These are phyloP conservation scores for Cladorrhinum sp. DNA, from an alignment of 2,329 filamentous ascomycete genomes.

Conservation along the genomic window DNA sequence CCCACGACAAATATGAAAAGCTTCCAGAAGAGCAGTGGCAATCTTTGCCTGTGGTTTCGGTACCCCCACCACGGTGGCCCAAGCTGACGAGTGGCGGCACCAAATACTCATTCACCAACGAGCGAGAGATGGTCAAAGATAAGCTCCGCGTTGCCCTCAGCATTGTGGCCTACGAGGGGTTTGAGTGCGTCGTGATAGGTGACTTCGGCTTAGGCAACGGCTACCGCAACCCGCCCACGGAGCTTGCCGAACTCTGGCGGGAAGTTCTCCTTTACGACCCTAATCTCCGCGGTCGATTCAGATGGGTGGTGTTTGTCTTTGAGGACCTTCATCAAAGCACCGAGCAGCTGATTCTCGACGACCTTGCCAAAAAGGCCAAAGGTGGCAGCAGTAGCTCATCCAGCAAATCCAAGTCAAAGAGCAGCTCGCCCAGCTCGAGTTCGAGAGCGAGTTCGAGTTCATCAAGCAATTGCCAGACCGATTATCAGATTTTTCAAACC, in stretches of 20 bases:
- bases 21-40: constrained; percentile 51
- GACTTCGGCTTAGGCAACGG: constrained; percentile 64
- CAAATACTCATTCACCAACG: constrained; percentile 68
- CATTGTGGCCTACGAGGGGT: constrained; percentile 62
- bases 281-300: constrained; percentile 60
- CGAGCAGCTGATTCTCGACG: constrained; percentile 50
- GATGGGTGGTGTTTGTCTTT: constrained; percentile 62
- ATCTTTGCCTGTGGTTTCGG: constrained; percentile 68
- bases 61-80: constrained; percentile 68
- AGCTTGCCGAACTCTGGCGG: constrained; percentile 64
- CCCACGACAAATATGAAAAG: constrained; percentile 61
- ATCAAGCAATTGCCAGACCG: constrained; percentile 33
- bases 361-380: constrained; percentile 51
- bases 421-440: constrained; percentile 31
- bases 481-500: constrained; percentile 52
- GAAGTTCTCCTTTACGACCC: constrained; percentile 62
- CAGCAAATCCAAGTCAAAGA: constrained; percentile 33
- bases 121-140: constrained; percentile 67
- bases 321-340: constrained; percentile 56
- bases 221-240: constrained; percentile 62
- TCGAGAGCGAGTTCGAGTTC: constrained; percentile 34
- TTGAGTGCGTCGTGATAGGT: constrained; percentile 57
- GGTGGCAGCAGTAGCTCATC: constrained; percentile 27
- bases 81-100: constrained; percentile 66
- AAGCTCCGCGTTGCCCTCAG: constrained; percentile 69